Evolutionary conservation across 2,329 filamentous ascomycete species (phyloP), one percentile per base, ranked within the genome.

Genomic region (Paraconiothyrium sp.): DNA sequence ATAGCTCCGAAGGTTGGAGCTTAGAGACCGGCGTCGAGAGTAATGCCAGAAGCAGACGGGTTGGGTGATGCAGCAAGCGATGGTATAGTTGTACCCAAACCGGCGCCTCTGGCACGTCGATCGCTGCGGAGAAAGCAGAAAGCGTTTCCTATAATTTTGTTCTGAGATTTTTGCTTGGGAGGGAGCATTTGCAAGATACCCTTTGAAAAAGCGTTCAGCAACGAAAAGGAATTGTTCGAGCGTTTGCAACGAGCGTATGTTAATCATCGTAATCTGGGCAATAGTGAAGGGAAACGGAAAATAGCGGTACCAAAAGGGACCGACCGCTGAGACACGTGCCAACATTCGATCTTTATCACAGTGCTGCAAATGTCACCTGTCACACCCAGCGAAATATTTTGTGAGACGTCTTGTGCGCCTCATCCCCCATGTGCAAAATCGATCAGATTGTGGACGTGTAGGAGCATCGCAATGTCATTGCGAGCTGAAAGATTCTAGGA

Each of bases 101-200:
- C 46, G 14, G 13, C n/a, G 5, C 55, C 46, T 43, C 43, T 49
- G 14, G 24, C 10, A 32, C 54, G n/a, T 14, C 22, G 9, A 44
- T 11, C 4, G 20, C 10, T 20, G 24, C 24, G 13, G 32, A 57
- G 34, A 20, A 57, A 30, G 47, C 20, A 43, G 46, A 41, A 41
- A 22, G 43, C 8, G 46, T 11, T 4, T 11, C 13, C 27, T 22
- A 20, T 57, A 34, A 11, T 50, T 22, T 50, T 22, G 55, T 13
- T 46, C 43, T 41, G 43, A 14, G 47, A n/a, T 39, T 57, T 55
- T 13, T 34, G 54, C 43, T 27, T 44, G n/a, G 52, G 39, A 46
- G 52, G 39, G 39, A 34, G 43, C 27, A 27, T 16, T 57, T 57
- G 55, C 46, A 37, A 57, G 55, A 57, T 57, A 57, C 55, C 55